phyloP scores from a whole-genome alignment of 257 asterid genomes.

The Anisodus tanguticus region DNA sequence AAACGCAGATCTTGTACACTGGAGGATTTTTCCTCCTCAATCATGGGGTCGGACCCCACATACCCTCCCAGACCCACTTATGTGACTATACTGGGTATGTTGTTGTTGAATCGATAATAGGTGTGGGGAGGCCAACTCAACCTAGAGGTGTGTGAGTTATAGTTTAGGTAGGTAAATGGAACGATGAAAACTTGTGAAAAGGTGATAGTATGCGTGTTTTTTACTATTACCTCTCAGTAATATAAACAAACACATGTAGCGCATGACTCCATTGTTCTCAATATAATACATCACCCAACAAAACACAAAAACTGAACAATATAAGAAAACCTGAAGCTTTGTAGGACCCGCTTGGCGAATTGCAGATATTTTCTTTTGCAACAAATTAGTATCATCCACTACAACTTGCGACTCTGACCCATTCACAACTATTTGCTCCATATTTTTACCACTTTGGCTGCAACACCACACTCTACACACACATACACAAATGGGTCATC shows the following conservation, averaged over 20 bases:
- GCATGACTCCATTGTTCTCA: not conserved
- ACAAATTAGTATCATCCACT: slow-evolving; percentile 56
- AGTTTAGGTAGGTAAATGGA: too few relatives aligned
- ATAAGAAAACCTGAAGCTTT: slow-evolving; percentile 68
- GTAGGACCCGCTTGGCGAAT: slow-evolving; percentile 64
- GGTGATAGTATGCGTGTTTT: too few relatives aligned
- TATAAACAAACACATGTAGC: not conserved
- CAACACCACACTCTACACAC: slow-evolving; percentile 40
- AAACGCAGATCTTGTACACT: too few relatives aligned
- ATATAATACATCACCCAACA: not conserved
- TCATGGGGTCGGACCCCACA: too few relatives aligned
- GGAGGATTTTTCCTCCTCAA: too few relatives aligned
- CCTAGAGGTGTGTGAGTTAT: too few relatives aligned
- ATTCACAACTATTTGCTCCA: slow-evolving; percentile 66
- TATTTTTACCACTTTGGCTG: slow-evolving; percentile 36
- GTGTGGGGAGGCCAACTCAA: too few relatives aligned
- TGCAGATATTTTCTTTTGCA: slow-evolving; percentile 62
- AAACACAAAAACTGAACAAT: not conserved
- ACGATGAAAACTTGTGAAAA: too few relatives aligned
- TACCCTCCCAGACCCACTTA: too few relatives aligned
- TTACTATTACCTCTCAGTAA: too few relatives aligned
- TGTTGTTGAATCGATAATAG: too few relatives aligned
- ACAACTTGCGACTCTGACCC: slow-evolving; percentile 68
- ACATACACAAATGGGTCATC: not conserved
- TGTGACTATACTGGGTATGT: too few relatives aligned